Evolutionary conservation across 192 early-diverging fungal genomes (phyloP).

Genomic region (Backusella sp.): DNA sequence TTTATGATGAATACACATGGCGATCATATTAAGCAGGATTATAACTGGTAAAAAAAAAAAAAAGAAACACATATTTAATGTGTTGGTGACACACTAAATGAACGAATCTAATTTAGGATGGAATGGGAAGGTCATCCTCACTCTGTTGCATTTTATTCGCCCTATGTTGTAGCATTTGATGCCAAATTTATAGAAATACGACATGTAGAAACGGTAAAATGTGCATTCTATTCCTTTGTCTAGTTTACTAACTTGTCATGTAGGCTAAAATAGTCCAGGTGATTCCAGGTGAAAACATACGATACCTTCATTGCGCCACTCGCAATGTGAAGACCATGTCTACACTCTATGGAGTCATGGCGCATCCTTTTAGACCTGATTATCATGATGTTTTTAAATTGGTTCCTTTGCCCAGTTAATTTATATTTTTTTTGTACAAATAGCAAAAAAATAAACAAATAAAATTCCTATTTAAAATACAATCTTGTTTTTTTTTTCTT

Average conservation of each 20-base stretch:
- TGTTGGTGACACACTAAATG: not conserved
- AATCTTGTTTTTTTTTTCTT: not conserved
- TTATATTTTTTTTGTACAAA: too few relatives aligned
- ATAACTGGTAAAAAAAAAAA: conserved; percentile 7
- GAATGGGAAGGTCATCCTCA: conserved; percentile 85
- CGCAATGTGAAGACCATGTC: not conserved
- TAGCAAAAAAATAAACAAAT: too few relatives aligned
- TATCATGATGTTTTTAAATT: conserved; percentile 22
- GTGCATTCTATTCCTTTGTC: not conserved
- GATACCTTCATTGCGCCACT: conserved; percentile 3
- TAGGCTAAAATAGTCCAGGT: conserved; percentile 21
- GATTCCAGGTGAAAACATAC: conserved; percentile 17
- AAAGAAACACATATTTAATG: not conserved
- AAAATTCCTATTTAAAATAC: not conserved
- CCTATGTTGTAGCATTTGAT: conserved; percentile 92
- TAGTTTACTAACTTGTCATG: not conserved
- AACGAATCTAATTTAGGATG: not conserved
- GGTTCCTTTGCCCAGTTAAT: not conserved
- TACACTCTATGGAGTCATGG: conserved; percentile 11
- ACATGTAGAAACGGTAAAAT: conserved; percentile 67
- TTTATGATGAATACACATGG: conserved; percentile 79
- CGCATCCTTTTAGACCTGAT: conserved; percentile 21
- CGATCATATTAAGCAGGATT: not conserved
- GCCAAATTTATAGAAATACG: conserved; percentile 88
- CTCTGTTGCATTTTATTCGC: conserved; percentile 70